Base-by-base conservation (phyloP, 2,329 filamentous ascomycete genomes). In the Botrytis fragariae region DNA sequence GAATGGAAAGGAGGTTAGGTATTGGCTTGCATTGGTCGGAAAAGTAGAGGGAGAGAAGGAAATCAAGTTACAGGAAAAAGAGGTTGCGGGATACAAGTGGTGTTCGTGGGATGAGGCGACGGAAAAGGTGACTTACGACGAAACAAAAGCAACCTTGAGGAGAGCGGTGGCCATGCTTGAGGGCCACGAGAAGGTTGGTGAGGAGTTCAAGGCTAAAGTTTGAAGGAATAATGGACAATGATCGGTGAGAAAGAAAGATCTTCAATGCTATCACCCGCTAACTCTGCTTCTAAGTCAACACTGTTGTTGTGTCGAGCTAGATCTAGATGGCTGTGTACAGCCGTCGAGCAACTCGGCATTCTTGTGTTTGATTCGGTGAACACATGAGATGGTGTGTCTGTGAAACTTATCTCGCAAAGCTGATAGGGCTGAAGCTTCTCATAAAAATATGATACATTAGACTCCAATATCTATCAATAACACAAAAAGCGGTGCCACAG, bases 31-130 rank as follows among this genome's bases (percentile, higher is more conserved):
- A 3, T 16, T 75, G n/a, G 60, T 75, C 3, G 63, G 35, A 9
- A 60, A 62, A 25, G 60, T 60, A 51, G 67, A 73, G 22, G 67
- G 51, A 18, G 71, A 62, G 42, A 73, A 74, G 44, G 74, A 75
- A 44, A 16, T 78, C 1, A 69, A 59, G 57, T 1, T 77, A 2
- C 75, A 78, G 62, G 74, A 76, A 32, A 73, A 75, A 37, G 77
- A 78, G 25, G 71, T 78, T 7, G 73, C 67, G 9, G 74, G 48
- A 37, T 76, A 74, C 25, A 60, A 63, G 45, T 78, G 77, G 77
- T 70, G 72, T 69, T 35, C 48, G 62, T 75, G 74, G 74, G 72
- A 74, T 1, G 74, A 76, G 51, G 76, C 75, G 16, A 16, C 62
- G 18, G 62, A 48, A 12, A 37, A 70, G 16, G 35, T 75, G 29